Evolutionary conservation across 2,329 filamentous ascomycete genomes (phyloP), one percentile per base, ranked within the genome.

Genomic region (Aureobasidium sp.): DNA sequence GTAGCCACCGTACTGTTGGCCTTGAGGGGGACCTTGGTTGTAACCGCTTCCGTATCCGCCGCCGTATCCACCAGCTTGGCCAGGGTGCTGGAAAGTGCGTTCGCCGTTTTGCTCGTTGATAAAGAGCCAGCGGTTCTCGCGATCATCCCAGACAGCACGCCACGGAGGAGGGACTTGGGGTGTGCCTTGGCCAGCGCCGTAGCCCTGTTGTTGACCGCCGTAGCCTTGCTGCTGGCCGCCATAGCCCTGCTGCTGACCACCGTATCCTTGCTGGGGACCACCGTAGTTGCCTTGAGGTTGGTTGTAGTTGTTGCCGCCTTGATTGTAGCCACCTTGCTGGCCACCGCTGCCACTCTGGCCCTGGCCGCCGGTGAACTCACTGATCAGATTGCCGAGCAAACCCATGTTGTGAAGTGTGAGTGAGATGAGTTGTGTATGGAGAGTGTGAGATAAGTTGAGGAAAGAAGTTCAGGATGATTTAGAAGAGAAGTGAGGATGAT

Each of bases 61-160:
- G 29, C 69, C 63, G 43, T 64, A 51, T 20, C 65, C 60, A 33
- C 67, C 68, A 33, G 31, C 27, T 13, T 31, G 53, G 31, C 69
- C 71, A 13, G 81, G 81, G 54, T 74, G 72, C 36, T 82, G 74
- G 68, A 76, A 81, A 51, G 74, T 80, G 23, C 77, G 75, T 71
- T 83, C 76, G 45, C 82, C 82, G 27, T 77, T 84, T 69, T 82
- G 75, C 63, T 80, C 75, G 72, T 85, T 85, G 67, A 84, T 72
- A 73, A 78, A 85, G 71, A 80, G 71, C 75, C 79, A 84, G 69
- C 81, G 77, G 43, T 75, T 68, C 27, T 77, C 76, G 61, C 74
- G 75, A 27, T 75, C 72, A 55, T 82, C 79, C 80, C 80, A 84
- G 58, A 78, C 77, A n/a, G 82, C 75, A 51, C 77, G 69, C 82